A percentile compares a stretch with the other conserved stretches of the same genome.
Conservation (phyloP, 1,284 basidiomycete genomes). For the Flammula alnicola region DNA sequence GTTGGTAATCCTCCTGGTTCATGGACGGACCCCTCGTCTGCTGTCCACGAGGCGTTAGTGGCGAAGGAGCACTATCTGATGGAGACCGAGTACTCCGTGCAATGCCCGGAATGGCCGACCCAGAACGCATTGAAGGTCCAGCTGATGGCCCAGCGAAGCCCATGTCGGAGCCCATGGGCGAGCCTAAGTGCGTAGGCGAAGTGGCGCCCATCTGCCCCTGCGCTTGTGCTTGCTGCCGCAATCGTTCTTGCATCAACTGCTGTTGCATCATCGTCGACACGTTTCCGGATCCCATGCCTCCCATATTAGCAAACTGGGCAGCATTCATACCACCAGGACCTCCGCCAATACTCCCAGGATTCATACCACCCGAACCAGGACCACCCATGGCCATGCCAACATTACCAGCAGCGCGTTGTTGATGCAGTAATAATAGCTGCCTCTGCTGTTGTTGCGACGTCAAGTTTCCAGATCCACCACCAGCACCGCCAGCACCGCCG, state of each 20-base stretch:
- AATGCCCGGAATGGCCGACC: slow-evolving; percentile 68
- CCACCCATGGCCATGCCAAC: slow-evolving; percentile 29
- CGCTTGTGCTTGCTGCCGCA: slow-evolving; percentile 39
- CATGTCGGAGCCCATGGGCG: slow-evolving; percentile 25
- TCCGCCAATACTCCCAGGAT: too few relatives aligned
- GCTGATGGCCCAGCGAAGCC: slow-evolving; percentile 34
- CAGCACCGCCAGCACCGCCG: slow-evolving; percentile 18
- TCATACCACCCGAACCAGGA: slow-evolving; percentile 17
- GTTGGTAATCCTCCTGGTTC: slow-evolving; percentile 56
- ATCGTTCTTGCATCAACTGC: slow-evolving; percentile 35
- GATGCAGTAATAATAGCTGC: slow-evolving; percentile 48
- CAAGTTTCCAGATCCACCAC: slow-evolving; percentile 30
- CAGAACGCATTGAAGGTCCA: slow-evolving; percentile 55
- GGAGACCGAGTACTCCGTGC: slow-evolving; percentile 73
- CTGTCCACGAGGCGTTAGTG: slow-evolving; percentile 55
- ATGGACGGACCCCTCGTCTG: slow-evolving; percentile 31
- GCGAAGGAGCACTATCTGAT: slow-evolving; percentile 61
- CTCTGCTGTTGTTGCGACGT: slow-evolving; percentile 46
- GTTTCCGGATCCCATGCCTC: slow-evolving; percentile 18
- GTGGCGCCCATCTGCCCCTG: slow-evolving; percentile 27
- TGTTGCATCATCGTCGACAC: slow-evolving; percentile 29
- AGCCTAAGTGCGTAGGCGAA: slow-evolving; percentile 25
- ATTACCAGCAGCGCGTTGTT: slow-evolving; percentile 36
- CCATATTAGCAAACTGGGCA: slow-evolving; percentile 20
- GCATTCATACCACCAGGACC: too few relatives aligned